phyloP scores from a whole-genome alignment of 1,284 basidiomycete genomes.

The Porogramme epimiltina region DNA sequence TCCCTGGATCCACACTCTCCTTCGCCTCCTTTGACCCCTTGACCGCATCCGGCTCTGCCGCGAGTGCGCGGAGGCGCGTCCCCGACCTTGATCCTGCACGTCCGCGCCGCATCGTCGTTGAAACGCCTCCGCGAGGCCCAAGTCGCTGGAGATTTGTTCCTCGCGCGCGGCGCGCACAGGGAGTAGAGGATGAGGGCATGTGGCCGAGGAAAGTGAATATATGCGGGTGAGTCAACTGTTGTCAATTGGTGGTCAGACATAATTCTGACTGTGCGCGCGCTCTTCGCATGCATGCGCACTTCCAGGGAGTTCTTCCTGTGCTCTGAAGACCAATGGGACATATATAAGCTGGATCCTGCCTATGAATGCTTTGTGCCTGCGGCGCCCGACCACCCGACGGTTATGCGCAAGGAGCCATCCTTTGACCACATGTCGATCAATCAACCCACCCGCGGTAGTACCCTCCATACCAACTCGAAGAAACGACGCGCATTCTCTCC shows the following conservation, averaged over 20 bases:
- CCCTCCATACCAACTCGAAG: constrained; percentile 2
- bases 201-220: constrained; percentile 70
- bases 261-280: not conserved
- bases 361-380: constrained; percentile 63
- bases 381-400: constrained; percentile 39
- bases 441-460: not conserved
- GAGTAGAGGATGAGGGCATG: constrained; percentile 60
- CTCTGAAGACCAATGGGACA: constrained; percentile 79
- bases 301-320: constrained; percentile 50
- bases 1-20: constrained; percentile 51
- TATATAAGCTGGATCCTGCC: constrained; percentile 73
- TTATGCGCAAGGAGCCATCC: constrained; percentile 23
- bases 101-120: constrained; percentile 71
- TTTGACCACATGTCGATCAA: not conserved
- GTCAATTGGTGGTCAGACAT: not conserved
- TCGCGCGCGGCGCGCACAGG: constrained; percentile 56
- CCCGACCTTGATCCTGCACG: constrained; percentile 47
- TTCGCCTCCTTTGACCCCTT: constrained; percentile 73
- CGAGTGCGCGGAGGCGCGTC: constrained; percentile 34
- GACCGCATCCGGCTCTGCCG: constrained; percentile 48
- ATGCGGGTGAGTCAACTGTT: constrained; percentile 56
- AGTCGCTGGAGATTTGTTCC: constrained; percentile 77
- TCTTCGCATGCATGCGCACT: not conserved
- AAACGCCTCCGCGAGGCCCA: constrained; percentile 45
- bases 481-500: constrained; percentile 25